These are phyloP conservation scores for Lentinula sp. DNA, from an alignment of 768 basidiomycete genomes.

Conservation along the genomic window DNA sequence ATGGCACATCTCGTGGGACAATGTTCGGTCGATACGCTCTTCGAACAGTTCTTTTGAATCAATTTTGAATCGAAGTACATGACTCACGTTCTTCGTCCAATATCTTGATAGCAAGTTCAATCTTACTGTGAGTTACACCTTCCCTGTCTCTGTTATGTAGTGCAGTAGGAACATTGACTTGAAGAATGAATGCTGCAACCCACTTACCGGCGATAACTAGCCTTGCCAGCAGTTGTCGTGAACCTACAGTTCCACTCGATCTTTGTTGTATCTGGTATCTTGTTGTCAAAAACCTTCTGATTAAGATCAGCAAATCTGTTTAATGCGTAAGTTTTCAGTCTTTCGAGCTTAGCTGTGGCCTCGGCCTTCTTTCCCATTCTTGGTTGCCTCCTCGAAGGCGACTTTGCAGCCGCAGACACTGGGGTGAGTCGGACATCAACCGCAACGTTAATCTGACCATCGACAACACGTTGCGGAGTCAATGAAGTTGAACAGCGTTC, in stretches of 20 bases:
- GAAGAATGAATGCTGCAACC: too few relatives aligned
- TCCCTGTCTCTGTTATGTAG: conserved; percentile 38
- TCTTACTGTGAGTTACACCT: conserved; percentile 54
- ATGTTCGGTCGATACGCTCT: conserved; percentile 79
- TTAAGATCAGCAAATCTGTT: conserved; percentile 61
- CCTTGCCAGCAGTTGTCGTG: conserved; percentile 64
- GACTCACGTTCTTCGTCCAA: conserved; percentile 67
- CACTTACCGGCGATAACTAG: conserved; percentile 53
- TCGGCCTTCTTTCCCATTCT: conserved; percentile 34
- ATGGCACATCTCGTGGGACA: conserved; percentile 93
- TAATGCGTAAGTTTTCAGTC: conserved; percentile 47
- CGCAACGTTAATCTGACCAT: background rate
- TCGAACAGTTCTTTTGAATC: background rate
- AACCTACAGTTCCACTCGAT: conserved; percentile 66
- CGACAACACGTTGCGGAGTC: background rate
- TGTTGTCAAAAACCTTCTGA: conserved; percentile 43
- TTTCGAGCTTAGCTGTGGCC: conserved; percentile 35
- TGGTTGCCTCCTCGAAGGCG: conserved; percentile 16
- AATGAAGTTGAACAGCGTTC: conserved; percentile 2
- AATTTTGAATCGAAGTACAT: background rate
- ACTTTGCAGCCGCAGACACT: background rate
- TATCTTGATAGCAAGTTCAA: conserved; percentile 81
- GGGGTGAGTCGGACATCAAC: background rate
- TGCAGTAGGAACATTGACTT: background rate
- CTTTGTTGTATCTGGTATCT: conserved; percentile 47